Conservation (phyloP, 2,329 filamentous ascomycete species). For the Fusarium avenaceum region DNA sequence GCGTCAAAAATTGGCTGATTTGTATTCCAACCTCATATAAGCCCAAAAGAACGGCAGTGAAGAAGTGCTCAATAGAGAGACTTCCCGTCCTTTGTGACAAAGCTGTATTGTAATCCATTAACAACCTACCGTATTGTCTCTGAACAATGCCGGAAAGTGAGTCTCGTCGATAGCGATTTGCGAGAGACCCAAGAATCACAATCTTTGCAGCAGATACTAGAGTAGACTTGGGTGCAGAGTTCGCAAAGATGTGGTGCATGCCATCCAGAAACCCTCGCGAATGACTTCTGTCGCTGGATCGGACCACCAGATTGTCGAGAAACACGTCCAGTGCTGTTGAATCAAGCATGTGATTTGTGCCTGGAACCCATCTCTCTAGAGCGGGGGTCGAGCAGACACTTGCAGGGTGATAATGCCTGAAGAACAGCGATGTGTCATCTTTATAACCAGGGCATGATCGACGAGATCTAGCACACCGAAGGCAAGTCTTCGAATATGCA, state of each 20-base stretch:
- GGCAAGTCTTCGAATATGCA: slow-evolving; percentile 1
- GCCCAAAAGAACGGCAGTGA: slow-evolving; percentile 9
- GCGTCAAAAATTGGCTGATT: rapidly evolving
- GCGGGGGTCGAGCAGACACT: neutral
- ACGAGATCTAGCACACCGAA: slow-evolving; percentile 13
- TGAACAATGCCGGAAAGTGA: neutral
- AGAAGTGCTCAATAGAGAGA: slow-evolving; percentile 12
- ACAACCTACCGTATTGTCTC: slow-evolving; percentile 13
- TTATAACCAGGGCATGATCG: slow-evolving; percentile 17
- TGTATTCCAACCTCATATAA: slow-evolving; percentile 4
- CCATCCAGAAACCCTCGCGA: slow-evolving; percentile 21
- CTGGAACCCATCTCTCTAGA: slow-evolving; percentile 6
- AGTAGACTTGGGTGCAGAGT: neutral
- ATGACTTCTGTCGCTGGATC: neutral
- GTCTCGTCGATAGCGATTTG: neutral
- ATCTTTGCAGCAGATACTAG: slow-evolving; percentile 17
- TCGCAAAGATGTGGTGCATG: slow-evolving; percentile 12
- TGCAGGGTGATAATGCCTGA: slow-evolving; percentile 12
- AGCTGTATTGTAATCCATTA: neutral
- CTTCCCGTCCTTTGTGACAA: neutral
- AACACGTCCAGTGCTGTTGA: slow-evolving; percentile 6
- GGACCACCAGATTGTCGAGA: slow-evolving; percentile 9
- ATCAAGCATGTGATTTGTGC: slow-evolving; percentile 2
- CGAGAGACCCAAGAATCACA: slow-evolving; percentile 9
- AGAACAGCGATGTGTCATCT: slow-evolving; percentile 6